Conservation (phyloP, 1,284 basidiomycete genomes). For the Leccinum griseonigrum region DNA sequence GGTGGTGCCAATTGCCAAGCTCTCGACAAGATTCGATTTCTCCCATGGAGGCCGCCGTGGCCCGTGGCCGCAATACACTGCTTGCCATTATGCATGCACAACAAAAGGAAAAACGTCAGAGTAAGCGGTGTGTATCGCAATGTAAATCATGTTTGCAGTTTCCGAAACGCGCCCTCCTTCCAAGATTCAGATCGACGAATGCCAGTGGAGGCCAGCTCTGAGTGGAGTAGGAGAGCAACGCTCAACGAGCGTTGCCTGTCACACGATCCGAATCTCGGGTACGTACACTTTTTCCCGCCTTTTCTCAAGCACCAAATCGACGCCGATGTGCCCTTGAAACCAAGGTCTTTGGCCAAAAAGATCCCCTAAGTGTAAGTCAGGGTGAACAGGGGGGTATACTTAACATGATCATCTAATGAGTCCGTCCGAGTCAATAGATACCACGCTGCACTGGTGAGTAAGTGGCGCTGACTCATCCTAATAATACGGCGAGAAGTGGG, state of each 20-base stretch:
- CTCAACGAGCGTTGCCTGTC: neutral
- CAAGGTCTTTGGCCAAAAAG: neutral
- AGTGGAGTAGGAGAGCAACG: neutral
- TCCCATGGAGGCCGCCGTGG: neutral
- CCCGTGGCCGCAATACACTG: neutral
- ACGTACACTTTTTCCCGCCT: neutral
- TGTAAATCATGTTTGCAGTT: neutral
- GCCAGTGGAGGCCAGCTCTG: neutral
- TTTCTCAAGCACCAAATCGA: neutral
- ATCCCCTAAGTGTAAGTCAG: neutral
- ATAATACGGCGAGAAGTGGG: conserved; percentile 4
- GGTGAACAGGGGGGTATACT: neutral
- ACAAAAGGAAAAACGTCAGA: neutral
- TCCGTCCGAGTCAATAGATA: neutral
- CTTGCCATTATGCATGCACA: neutral
- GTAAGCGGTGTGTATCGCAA: neutral
- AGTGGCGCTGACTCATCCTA: neutral
- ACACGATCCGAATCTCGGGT: neutral
- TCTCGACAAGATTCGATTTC: neutral
- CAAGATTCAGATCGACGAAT: neutral
- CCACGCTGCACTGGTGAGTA: neutral
- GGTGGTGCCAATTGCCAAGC: neutral
- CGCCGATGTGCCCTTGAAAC: neutral
- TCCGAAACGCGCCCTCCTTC: neutral
- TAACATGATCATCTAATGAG: neutral